Percentiles rank a stretch among this genome's conserved stretches.
phyloP scores from a whole-genome alignment of 805 yeast genomes.

The Priceomyces haplophilus region DNA sequence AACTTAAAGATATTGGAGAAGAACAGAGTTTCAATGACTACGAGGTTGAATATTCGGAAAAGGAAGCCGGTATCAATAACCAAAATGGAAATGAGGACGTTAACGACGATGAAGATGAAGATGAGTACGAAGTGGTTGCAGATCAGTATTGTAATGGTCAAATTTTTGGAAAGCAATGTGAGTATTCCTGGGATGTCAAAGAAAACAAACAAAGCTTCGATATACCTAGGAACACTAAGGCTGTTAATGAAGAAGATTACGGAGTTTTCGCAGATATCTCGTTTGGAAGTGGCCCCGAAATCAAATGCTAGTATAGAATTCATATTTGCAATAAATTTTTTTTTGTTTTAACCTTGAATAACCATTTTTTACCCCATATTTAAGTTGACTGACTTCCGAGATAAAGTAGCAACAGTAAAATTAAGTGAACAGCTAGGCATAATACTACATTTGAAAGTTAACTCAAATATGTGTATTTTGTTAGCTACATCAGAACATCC shows the following conservation, averaged over 20 bases:
- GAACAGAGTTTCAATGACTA: constrained; percentile 7
- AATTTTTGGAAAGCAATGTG: neutral
- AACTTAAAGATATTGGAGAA: constrained; percentile 5
- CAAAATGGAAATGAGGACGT: constrained; percentile 2
- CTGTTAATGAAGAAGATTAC: constrained; percentile 7
- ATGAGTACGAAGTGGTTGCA: neutral
- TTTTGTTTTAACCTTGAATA: constrained; percentile 1
- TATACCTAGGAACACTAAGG: constrained; percentile 4
- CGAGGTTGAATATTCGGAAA: constrained; percentile 5
- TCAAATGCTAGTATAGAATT: constrained; percentile 8
- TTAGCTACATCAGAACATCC: constrained; percentile 66
- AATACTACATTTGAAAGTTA: neutral
- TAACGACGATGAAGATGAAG: constrained; percentile 4
- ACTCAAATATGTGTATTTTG: constrained; percentile 68
- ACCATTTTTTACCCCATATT: constrained; percentile 4
- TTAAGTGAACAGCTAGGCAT: neutral
- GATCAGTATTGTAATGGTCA: neutral
- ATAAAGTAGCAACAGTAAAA: no score
- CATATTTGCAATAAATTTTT: neutral
- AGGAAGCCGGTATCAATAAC: constrained; percentile 6
- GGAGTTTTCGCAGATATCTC: constrained; percentile 9
- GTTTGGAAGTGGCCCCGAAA: constrained; percentile 11
- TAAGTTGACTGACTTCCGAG: no score
- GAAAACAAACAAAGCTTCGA: constrained; percentile 2
- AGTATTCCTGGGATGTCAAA: constrained; percentile 8